Percentiles rank a stretch among this genome's conserved stretches.
Conservation (phyloP, 306 rosid species). For the Pueraria montana region DNA sequence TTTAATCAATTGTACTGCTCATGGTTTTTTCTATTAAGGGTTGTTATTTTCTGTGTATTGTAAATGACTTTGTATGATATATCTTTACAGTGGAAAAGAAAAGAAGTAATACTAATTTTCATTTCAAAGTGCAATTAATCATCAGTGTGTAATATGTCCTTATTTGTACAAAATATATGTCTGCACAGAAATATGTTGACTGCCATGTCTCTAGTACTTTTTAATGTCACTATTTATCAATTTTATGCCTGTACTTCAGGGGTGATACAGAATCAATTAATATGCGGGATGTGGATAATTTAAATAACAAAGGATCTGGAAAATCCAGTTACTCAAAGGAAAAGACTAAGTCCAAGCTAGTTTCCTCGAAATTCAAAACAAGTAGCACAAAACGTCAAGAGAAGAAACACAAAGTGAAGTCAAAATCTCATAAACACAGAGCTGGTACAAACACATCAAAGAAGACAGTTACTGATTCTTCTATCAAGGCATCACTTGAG, state of each 20-base stretch:
- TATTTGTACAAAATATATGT: slow-evolving; percentile 26
- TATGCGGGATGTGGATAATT: slow-evolving; percentile 68
- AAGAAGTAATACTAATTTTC: slow-evolving; percentile 4
- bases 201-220: not conserved
- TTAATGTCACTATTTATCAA: slow-evolving; percentile 27
- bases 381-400: slow-evolving; percentile 51
- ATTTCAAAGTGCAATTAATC: not conserved
- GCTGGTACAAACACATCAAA: slow-evolving; percentile 54
- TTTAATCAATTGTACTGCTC: not conserved
- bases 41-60: not conserved
- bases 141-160: not conserved
- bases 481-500: slow-evolving; percentile 54
- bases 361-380: slow-evolving; percentile 52
- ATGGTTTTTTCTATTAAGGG: not conserved
- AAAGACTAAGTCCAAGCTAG: slow-evolving; percentile 53
- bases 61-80: not conserved
- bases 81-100: not conserved
- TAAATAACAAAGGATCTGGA: slow-evolving; percentile 53
- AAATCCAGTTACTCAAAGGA: slow-evolving; percentile 52
- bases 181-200: slow-evolving; percentile 7
- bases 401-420: slow-evolving; percentile 54
- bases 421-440: slow-evolving; percentile 48
- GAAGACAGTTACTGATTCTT: slow-evolving; percentile 46
- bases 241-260: slow-evolving; percentile 50
- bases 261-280: slow-evolving; percentile 44